Base-by-base conservation (phyloP, 1,284 basidiomycete genomes). In the Veloboletus limbatus region DNA sequence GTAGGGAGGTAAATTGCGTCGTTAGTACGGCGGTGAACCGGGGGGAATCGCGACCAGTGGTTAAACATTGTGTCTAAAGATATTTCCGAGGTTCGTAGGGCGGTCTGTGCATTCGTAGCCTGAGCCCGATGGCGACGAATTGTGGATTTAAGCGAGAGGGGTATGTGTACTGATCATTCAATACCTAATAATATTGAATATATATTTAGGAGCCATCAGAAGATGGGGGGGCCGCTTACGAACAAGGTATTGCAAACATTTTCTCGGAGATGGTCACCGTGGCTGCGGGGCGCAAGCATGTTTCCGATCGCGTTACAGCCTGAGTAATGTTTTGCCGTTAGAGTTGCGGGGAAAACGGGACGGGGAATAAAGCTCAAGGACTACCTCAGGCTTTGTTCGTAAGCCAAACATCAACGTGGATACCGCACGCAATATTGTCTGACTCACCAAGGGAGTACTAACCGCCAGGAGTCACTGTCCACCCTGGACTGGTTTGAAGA, bases 1-100 rank as follows among this genome's bases (percentile, higher is more conserved):
- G n/a, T n/a, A n/a, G 30, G 32, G 40, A 9, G 16, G 31, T 13
- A 27, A 45, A 47, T 48, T 45, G 28, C 25, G 43, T 26, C 22
- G 38, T 54, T 44, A n/a, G n/a, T n/a, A 57, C n/a, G 36, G 41
- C 25, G 39, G 35, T 14, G 8, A 16, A n/a, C n/a, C n/a, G n/a
- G n/a, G 21, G 25, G 20, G 27, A 39, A 41, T 40, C 18, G 42
- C 26, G 25, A 47, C 45, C 30, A 28, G 52, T 11, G n/a, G 32
- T 21, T 24, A 24, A 11, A 37, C 6, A 8, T 26, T 40, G 26
- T 26, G 18, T 21, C 34, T 31, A 37, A 21, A 20, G 36, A 28
- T 36, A 26, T 31, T 36, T 32, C 18, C 20, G 22, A 26, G 22
- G 21, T 34, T 36, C 18, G 22, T 17, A 4, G 16, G 22, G 6